Conservation (phyloP, 164 flowering plant species). For the Brasenia schreberi region DNA sequence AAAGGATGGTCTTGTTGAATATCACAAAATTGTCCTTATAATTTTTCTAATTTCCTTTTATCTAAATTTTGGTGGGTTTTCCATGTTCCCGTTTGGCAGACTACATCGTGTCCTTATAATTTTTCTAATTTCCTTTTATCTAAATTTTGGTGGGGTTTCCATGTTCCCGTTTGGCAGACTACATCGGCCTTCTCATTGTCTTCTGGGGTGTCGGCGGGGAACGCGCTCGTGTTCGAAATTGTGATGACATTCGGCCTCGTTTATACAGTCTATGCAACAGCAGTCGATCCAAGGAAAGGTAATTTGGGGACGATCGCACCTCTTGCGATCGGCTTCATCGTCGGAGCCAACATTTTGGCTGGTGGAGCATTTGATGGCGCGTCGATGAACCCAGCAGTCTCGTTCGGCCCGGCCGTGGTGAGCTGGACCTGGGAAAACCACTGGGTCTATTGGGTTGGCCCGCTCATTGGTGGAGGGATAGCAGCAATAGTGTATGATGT, state of each 20-base stretch:
- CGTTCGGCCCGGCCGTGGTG: constrained; percentile 42
- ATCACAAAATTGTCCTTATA: too few relatives aligned
- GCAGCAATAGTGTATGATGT: constrained; percentile 32
- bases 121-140: too few relatives aligned
- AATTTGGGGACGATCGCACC: constrained; percentile 37
- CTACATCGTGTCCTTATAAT: not conserved
- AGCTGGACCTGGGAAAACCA: constrained; percentile 43
- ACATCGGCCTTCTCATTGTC: constrained; percentile 4
- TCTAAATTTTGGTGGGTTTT: too few relatives aligned
- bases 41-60: too few relatives aligned
- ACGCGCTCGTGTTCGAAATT: constrained; percentile 9
- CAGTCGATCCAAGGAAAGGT: constrained; percentile 19
- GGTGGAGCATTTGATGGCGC: constrained; percentile 48
- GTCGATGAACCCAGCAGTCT: constrained; percentile 48
- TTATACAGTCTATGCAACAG: constrained; percentile 14
- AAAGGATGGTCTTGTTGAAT: too few relatives aligned
- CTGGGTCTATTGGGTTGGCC: constrained; percentile 54
- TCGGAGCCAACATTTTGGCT: constrained; percentile 45
- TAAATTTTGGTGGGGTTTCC: too few relatives aligned
- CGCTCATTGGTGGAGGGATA: constrained; percentile 34
- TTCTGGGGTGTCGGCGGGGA: constrained; percentile 4
- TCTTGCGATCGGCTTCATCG: constrained; percentile 38
- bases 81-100: not conserved
- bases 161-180: not conserved
- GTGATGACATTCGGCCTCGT: constrained; percentile 16